A percentile compares a stretch with the other conserved stretches of the same genome.
Conservation (phyloP, 2,329 filamentous ascomycete species). For the Fusarium concolor region DNA sequence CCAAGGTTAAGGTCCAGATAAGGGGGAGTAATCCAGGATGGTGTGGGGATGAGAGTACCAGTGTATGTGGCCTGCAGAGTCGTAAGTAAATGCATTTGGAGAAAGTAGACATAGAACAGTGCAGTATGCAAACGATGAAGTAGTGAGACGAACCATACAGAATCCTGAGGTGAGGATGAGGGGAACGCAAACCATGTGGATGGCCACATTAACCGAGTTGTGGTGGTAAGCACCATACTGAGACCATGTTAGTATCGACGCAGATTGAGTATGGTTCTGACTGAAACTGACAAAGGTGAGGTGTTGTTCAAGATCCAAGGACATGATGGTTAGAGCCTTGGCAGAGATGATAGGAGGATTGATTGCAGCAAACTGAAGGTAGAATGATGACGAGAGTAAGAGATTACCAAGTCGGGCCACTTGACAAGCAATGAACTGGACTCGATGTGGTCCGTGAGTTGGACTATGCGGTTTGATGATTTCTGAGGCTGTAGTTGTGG, state of each 20-base stretch:
- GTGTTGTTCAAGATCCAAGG: constrained; percentile 83
- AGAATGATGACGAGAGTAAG: constrained; percentile 16
- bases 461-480: constrained; percentile 15
- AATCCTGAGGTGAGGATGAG: constrained; percentile 78
- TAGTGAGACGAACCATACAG: constrained; percentile 70
- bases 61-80: constrained; percentile 67
- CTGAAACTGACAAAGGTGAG: constrained; percentile 76
- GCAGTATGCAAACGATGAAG: constrained; percentile 3
- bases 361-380: not conserved
- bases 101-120: not conserved
- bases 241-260: constrained; percentile 25
- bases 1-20: constrained; percentile 75
- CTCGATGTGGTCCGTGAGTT: constrained; percentile 24
- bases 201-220: constrained; percentile 79
- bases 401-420: constrained; percentile 24
- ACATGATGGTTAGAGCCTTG: constrained; percentile 58
- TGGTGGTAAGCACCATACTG: constrained; percentile 89
- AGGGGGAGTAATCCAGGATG: constrained; percentile 74
- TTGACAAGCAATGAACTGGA: constrained; percentile 12
- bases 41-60: constrained; percentile 72
- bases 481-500: constrained; percentile 30
- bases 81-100: constrained; percentile 10
- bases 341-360: constrained; percentile 15
- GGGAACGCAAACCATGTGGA: constrained; percentile 85
- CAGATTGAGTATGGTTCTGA: not conserved